Conservation (phyloP, 2,329 filamentous ascomycete genomes). For the Pseudopithomyces chartarum region DNA sequence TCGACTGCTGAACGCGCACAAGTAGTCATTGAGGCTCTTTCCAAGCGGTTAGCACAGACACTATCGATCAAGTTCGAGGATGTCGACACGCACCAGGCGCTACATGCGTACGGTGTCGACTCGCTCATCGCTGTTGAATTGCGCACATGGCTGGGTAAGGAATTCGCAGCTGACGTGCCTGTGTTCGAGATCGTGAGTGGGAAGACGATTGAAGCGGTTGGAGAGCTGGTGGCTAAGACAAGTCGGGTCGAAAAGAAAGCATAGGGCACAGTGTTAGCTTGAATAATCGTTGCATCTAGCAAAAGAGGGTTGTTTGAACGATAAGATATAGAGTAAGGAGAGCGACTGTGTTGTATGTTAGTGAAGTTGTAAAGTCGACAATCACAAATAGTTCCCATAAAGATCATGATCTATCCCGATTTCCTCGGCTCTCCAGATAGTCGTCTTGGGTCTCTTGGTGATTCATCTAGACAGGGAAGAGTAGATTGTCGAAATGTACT, state of each 20-base stretch:
- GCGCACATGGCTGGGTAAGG: slow-evolving; percentile 13
- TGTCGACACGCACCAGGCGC: slow-evolving; percentile 25
- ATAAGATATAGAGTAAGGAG: too few species aligned
- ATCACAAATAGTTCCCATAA: too few species aligned
- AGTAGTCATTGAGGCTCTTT: slow-evolving; percentile 20
- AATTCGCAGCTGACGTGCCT: slow-evolving; percentile 16
- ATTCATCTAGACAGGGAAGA: too few species aligned
- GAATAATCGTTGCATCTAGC: too few species aligned
- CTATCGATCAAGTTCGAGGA: slow-evolving; percentile 26
- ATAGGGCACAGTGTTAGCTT: too few species aligned
- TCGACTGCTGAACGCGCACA: slow-evolving; percentile 11
- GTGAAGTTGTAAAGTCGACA: too few species aligned
- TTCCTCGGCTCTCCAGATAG: too few species aligned
- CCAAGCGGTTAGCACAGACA: slow-evolving; percentile 16
- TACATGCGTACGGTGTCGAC: slow-evolving; percentile 17
- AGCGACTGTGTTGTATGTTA: too few species aligned
- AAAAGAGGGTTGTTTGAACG: too few species aligned
- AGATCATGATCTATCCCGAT: too few species aligned
- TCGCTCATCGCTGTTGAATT: slow-evolving; percentile 11
- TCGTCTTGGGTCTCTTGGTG: too few species aligned
- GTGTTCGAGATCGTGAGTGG: slow-evolving; percentile 21
- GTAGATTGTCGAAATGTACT: too few species aligned
- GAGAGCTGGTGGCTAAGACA: not conserved
- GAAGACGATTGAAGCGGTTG: not conserved
- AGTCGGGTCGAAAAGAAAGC: not conserved